phyloP scores from a whole-genome alignment of 2,329 filamentous ascomycete genomes.

The Apiospora koreana region DNA sequence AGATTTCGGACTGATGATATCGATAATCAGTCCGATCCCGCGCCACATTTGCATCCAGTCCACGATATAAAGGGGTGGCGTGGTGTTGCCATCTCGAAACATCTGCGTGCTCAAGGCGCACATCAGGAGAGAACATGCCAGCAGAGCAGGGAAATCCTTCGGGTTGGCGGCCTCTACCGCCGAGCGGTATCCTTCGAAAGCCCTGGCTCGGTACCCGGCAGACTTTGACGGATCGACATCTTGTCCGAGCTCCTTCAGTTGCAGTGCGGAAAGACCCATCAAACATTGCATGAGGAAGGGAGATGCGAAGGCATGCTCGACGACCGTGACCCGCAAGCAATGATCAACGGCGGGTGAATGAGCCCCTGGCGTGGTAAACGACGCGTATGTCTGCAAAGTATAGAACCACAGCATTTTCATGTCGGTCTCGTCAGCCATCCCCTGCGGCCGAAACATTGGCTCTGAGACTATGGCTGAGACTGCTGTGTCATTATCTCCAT shows the following conservation, averaged over 20 bases:
- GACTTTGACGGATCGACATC: slow-evolving; percentile 41
- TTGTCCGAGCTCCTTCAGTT: slow-evolving; percentile 45
- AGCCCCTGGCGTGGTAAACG: slow-evolving; percentile 45
- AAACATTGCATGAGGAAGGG: slow-evolving; percentile 57
- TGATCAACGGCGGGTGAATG: slow-evolving; percentile 38
- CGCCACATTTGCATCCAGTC: slow-evolving; percentile 60
- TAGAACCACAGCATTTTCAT: slow-evolving; percentile 61
- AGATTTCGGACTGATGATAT: slow-evolving; percentile 34
- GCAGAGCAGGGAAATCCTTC: slow-evolving; percentile 48
- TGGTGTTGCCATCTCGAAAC: slow-evolving; percentile 48
- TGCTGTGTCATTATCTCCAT: background rate
- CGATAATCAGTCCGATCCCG: slow-evolving; percentile 52
- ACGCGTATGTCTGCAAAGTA: slow-evolving; percentile 45
- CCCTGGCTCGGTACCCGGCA: slow-evolving; percentile 47
- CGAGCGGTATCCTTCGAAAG: slow-evolving; percentile 52
- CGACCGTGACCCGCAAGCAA: slow-evolving; percentile 47
- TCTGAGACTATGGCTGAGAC: slow-evolving; percentile 28
- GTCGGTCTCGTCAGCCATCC: slow-evolving; percentile 40
- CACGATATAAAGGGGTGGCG: slow-evolving; percentile 50
- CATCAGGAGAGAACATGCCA: slow-evolving; percentile 53
- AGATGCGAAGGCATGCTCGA: slow-evolving; percentile 51
- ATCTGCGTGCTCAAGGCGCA: slow-evolving; percentile 50
- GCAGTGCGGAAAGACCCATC: slow-evolving; percentile 52
- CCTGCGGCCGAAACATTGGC: slow-evolving; percentile 37
- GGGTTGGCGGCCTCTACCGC: slow-evolving; percentile 50